Evolutionary conservation across 2,329 filamentous ascomycete species (phyloP), one percentile per base, ranked within the genome.

Genomic region (Helotiales sp.): DNA sequence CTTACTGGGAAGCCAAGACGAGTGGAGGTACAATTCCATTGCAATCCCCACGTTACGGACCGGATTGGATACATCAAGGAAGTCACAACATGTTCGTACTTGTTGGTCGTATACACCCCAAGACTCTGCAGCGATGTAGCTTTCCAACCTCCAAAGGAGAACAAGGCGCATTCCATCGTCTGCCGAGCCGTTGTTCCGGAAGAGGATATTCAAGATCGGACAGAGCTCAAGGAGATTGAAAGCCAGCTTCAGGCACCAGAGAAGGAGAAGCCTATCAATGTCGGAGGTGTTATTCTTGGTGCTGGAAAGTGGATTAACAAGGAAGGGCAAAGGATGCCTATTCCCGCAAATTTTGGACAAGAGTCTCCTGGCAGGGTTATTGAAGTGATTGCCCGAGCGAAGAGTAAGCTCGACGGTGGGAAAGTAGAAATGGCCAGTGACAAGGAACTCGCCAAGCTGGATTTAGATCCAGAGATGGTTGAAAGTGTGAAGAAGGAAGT

Each of bases 71-170:
- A 89, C 81, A 92, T 93, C 78, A 92, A 92, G 74, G 90, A 93
- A 75, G 83, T 89, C 3, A 86, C 85, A 40, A 92, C 89, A 24
- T 93, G 90, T 77, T 86, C 88, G 30, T 93, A 93, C 73, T 80
- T 92, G 49, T 91, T 93, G 89, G 86, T 92, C 8, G 86, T 93
- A 64, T 88, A 92, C 75, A 93, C 90, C 0, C 88, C 89, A 0
- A 85, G 89, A 10, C 84, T 93, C n/a, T 93, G 90, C 78, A 87
- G 89, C 76, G 90, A 93, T 72, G 84, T 90, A n/a, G 90, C 90
- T 1, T 93, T 93, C 75, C 81, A 88, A 63, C 89, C 90, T 2
- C 88, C 89, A 0, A 86, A 88, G 71, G 85, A 89, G 67, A 87
- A 88, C 68, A 84, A 87, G 67, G 84, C 88, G 1, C 85, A 91